Base-by-base conservation (phyloP, 1,284 basidiomycete genomes). In the Pseudozyma sp. region DNA sequence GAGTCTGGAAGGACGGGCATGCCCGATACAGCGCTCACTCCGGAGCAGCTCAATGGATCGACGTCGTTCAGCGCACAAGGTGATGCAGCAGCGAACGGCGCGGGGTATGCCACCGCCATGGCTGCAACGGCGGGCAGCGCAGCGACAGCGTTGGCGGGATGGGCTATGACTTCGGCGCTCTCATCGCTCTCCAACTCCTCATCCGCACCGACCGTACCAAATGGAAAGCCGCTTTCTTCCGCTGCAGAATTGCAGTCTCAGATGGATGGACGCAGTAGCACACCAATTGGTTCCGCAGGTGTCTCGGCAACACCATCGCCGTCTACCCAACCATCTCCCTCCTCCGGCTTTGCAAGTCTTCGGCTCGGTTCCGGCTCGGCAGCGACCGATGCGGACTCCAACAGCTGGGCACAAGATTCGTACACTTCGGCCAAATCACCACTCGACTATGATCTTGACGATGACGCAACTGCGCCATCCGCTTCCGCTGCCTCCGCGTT, bases 121-220 rank as follows among this genome's bases (percentile, higher is more conserved):
- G 77, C 78, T 11, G 66, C 76, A 5, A 71, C 81, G 5, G 80
- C 78, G 11, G 76, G 81, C 4, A 76, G 75, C 17, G 81, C 81
- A 17, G 81, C 82, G 2, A 65, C 76, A 1, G 78, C 76, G 13
- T 53, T 84, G 45, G 75, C 79, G 7, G 76, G 77, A 19, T 84
- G 81, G 81, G 80, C 81, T 9, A 72, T 81, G 57, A 67, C 72
- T 6, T 72, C 75, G 39, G 74, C 75, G 0, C 53, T 77, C 9
- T 73, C 75, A 0, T 74, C 71, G 2, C 52, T 74, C 2, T 74
- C 71, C 19, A 74, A 62, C 29, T 52, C 71, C 16, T 40, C 71
- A 0, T 52, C 71, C 7, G 58, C 62, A 42, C 58, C 63, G 3
- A 64, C 54, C 14, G 70, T 64, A 3, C 47, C 57, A 5, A 49